Conservation (phyloP, 2,329 filamentous ascomycete species). For the Triangularia verruculosa region DNA sequence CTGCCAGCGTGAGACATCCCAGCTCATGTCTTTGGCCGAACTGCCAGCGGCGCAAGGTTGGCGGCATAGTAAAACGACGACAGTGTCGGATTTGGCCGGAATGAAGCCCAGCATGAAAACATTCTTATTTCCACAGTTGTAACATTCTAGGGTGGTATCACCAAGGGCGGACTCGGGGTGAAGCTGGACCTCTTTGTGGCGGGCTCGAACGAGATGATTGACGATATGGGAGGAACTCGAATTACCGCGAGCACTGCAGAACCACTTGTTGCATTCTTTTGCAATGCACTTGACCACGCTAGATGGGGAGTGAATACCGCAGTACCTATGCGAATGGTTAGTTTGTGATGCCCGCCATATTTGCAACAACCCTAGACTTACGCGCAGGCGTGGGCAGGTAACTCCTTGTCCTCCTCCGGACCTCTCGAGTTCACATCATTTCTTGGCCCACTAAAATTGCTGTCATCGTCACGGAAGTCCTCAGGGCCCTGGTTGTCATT, state of each 20-base stretch:
- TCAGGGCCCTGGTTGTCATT: conserved; percentile 91
- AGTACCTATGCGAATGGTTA: conserved; percentile 63
- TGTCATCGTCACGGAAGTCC: conserved; percentile 71
- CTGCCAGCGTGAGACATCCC: conserved; percentile 97
- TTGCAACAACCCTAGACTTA: conserved; percentile 48
- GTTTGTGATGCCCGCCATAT: background rate
- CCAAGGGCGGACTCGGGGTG: conserved; percentile 90
- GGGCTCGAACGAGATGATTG: conserved; percentile 93
- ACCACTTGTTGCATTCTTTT: conserved; percentile 86
- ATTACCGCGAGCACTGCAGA: conserved; percentile 95
- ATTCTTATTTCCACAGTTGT: conserved; percentile 99
- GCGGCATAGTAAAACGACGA: conserved; percentile 92
- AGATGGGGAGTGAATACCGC: conserved; percentile 92
- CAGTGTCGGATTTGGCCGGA: conserved; percentile 95
- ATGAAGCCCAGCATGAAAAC: conserved; percentile 97
- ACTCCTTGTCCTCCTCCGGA: conserved; percentile 79
- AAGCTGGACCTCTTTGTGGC: conserved; percentile 97
- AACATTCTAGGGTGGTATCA: conserved; percentile 96
- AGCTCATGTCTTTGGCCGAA: conserved; percentile 99
- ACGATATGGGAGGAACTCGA: conserved; percentile 97
- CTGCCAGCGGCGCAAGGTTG: conserved; percentile 93
- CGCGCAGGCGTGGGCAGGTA: conserved; percentile 94
- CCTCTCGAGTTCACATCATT: conserved; percentile 59
- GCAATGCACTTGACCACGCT: conserved; percentile 94
- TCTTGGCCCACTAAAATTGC: conserved; percentile 73